These are phyloP conservation scores for Beauveria sp. DNA, from an alignment of 2,329 filamentous ascomycete genomes.

Conservation along the genomic window DNA sequence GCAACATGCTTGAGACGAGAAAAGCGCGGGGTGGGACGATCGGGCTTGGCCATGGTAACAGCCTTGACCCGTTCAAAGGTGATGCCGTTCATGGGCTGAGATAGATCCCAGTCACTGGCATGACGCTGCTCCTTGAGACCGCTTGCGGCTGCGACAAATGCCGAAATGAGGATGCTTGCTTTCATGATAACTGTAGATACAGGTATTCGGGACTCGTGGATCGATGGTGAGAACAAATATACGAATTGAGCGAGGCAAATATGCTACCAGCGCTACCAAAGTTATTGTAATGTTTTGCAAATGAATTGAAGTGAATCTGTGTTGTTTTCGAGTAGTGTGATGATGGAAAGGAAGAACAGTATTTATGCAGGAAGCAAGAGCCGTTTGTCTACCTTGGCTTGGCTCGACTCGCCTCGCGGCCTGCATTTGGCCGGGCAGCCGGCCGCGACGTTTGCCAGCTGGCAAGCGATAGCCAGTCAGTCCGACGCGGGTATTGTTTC, in stretches of 20 bases:
- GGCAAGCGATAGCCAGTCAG: background rate
- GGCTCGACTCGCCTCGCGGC: background rate
- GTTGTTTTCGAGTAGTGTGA: background rate
- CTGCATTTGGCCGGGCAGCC: conserved; percentile 3
- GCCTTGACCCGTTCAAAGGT: conserved; percentile 28
- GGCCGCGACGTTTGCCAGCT: conserved; percentile 7
- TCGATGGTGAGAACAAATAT: conserved; percentile 1
- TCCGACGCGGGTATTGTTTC: conserved; percentile 6
- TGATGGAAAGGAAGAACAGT: background rate
- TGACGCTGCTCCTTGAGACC: conserved; percentile 9
- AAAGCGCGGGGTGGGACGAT: conserved; percentile 22
- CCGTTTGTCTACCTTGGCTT: background rate
- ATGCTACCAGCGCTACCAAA: background rate
- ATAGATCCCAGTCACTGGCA: conserved; percentile 24
- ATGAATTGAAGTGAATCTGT: conserved; percentile 8
- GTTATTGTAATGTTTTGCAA: conserved; percentile 6
- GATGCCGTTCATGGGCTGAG: conserved; percentile 30
- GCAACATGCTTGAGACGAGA: conserved; percentile 28
- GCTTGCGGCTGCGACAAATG: background rate
- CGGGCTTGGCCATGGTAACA: conserved; percentile 18
- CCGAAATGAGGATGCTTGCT: conserved; percentile 1
- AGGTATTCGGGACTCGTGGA: background rate
- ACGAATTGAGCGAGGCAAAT: conserved; percentile 4
- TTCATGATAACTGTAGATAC: background rate
- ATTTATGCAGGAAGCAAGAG: conserved; percentile 9